phyloP scores from a whole-genome alignment of 495 filamentous ascomycete genomes.

The Cudoniella acicularis region DNA sequence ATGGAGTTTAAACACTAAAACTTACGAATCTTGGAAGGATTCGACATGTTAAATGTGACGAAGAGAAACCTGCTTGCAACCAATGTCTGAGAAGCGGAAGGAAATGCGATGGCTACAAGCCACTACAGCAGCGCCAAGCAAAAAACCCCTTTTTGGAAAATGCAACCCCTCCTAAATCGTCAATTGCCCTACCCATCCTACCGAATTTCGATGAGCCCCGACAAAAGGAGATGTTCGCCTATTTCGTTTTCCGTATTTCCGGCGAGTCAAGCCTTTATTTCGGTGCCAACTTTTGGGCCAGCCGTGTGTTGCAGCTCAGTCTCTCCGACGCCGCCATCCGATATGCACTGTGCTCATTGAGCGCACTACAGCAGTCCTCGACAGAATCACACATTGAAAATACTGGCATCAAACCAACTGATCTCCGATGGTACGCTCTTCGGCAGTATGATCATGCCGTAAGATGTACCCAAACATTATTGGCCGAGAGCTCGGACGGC shows the following conservation, averaged over 20 bases:
- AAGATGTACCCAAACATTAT: not conserved
- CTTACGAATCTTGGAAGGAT: not conserved
- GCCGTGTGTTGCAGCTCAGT: not conserved
- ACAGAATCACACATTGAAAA: not conserved
- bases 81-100: not conserved
- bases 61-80: not conserved
- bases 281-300: not conserved
- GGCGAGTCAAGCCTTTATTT: not conserved
- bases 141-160: not conserved
- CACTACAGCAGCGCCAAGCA: not conserved
- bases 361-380: not conserved
- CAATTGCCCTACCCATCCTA: not conserved
- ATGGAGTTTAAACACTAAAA: not conserved
- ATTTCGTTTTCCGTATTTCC: not conserved
- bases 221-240: not conserved
- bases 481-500: not conserved
- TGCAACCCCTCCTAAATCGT: not conserved
- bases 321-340: not conserved
- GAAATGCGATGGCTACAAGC: not conserved
- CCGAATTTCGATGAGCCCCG: not conserved
- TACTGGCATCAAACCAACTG: not conserved
- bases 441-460: not conserved
- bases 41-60: constrained; percentile 6
- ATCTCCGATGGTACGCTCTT: not conserved
- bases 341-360: not conserved